Conservation (phyloP, 768 basidiomycete genomes). For the Russula abietina region DNA sequence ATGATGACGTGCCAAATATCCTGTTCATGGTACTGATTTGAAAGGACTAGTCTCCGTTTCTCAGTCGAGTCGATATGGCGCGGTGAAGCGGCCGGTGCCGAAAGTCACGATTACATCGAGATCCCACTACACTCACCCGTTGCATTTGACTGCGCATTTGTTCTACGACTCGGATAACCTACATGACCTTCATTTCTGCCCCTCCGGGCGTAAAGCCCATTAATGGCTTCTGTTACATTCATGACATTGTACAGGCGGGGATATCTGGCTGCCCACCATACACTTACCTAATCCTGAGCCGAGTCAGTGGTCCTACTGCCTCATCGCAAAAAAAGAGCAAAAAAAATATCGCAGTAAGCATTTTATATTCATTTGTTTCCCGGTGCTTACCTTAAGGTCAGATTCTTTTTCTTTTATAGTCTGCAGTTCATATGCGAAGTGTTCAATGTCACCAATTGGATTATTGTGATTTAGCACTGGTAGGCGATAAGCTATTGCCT, state of each 20-base stretch:
- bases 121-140: background rate
- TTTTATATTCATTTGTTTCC: background rate
- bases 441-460: background rate
- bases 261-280: too few relatives aligned
- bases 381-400: background rate
- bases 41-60: background rate
- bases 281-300: slow-evolving; percentile 15
- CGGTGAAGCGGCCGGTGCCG: background rate
- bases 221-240: background rate
- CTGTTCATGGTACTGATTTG: slow-evolving; percentile 59
- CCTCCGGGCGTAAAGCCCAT: background rate
- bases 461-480: background rate
- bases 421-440: background rate
- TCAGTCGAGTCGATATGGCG: background rate
- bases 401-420: background rate
- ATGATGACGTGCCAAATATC: slow-evolving; percentile 72
- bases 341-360: background rate
- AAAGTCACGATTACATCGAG: background rate
- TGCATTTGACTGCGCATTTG: background rate
- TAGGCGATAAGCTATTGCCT: background rate
- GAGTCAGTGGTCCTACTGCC: background rate
- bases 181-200: background rate
- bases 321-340: background rate
- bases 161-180: background rate
- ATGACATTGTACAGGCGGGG: too few relatives aligned